phyloP scores from a whole-genome alignment of 768 basidiomycete species.

The Naganishia vaughanmartiniae region DNA sequence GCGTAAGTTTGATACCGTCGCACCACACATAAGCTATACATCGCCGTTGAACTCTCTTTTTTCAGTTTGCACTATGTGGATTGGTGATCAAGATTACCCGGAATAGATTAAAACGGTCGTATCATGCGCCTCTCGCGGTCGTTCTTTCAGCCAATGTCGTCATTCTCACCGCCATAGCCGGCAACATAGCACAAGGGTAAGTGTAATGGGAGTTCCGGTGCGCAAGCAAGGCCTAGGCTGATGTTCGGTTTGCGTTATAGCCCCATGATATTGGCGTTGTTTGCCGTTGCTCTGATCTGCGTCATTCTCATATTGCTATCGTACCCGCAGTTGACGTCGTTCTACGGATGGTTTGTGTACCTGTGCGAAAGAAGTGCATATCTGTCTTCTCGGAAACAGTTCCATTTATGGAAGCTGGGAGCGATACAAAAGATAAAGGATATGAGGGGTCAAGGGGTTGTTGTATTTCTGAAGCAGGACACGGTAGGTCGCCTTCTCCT shows the following conservation, averaged over 20 bases:
- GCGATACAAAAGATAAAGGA: conserved; percentile 11
- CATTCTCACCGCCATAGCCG: conserved; percentile 12
- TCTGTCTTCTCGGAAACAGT: background rate
- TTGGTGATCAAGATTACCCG: conserved; percentile 29
- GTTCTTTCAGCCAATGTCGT: conserved; percentile 17
- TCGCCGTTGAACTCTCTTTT: conserved; percentile 40
- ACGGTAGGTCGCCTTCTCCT: background rate
- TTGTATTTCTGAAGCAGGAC: conserved; percentile 23
- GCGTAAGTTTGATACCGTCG: background rate
- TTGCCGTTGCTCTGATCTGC: conserved; percentile 10
- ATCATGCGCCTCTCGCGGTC: conserved; percentile 3
- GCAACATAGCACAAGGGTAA: conserved; percentile 20
- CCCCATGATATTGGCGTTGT: conserved; percentile 23
- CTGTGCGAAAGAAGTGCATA: conserved; percentile 23
- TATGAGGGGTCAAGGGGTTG: conserved; percentile 21
- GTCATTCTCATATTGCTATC: background rate
- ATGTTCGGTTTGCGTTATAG: background rate
- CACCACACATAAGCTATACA: background rate
- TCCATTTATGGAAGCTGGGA: conserved; percentile 7
- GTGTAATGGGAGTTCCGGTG: background rate
- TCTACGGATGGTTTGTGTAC: conserved; percentile 25
- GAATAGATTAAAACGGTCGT: conserved; percentile 12
- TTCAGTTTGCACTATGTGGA: conserved; percentile 38
- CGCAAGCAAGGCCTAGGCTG: background rate
- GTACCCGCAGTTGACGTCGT: conserved; percentile 7